A percentile compares a stretch with the other conserved stretches of the same genome.
phyloP scores from a whole-genome alignment of 2,329 filamentous ascomycete species.

The Xylaria arbuscula region DNA sequence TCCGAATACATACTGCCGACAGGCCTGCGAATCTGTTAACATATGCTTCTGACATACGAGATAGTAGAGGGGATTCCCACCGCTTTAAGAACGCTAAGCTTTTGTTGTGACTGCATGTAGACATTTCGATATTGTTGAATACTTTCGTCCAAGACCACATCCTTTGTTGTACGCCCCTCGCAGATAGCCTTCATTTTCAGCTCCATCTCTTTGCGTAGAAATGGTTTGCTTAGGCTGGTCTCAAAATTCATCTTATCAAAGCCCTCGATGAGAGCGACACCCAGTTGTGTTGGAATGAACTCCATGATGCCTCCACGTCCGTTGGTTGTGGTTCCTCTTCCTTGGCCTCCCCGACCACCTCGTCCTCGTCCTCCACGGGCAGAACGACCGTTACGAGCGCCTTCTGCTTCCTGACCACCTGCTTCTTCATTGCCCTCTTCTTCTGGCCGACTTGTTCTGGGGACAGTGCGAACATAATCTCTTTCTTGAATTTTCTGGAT shows the following conservation, averaged over 20 bases:
- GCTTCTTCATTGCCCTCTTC: conserved; percentile 55
- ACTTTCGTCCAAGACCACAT: conserved; percentile 82
- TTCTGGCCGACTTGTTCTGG: conserved; percentile 54
- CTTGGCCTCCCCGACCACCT: conserved; percentile 55
- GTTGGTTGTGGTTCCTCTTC: conserved; percentile 52
- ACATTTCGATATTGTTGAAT: conserved; percentile 88
- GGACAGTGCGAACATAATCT: conserved; percentile 80
- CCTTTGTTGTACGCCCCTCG: conserved; percentile 80
- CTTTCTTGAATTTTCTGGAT: conserved; percentile 95
- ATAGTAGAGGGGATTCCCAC: conserved; percentile 56
- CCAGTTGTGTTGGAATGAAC: conserved; percentile 92
- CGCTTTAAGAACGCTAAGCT: conserved; percentile 73
- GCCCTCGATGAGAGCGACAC: conserved; percentile 90
- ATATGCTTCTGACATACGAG: conserved; percentile 8
- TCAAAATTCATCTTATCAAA: conserved; percentile 96
- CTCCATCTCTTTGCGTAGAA: conserved; percentile 98
- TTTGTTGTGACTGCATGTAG: conserved; percentile 82
- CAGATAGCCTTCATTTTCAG: conserved; percentile 96
- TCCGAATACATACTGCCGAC: conserved; percentile 65
- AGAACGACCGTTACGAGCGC: conserved; percentile 61
- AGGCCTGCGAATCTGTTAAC: conserved; percentile 55
- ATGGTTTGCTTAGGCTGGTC: conserved; percentile 93
- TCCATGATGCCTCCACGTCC: conserved; percentile 73
- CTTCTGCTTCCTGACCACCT: conserved; percentile 53
- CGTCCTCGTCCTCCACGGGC: conserved; percentile 61